A percentile compares a stretch with the other conserved stretches of the same genome.
phyloP scores from a whole-genome alignment of 2,329 filamentous ascomycete genomes.

The Clonostachys byssicola region DNA sequence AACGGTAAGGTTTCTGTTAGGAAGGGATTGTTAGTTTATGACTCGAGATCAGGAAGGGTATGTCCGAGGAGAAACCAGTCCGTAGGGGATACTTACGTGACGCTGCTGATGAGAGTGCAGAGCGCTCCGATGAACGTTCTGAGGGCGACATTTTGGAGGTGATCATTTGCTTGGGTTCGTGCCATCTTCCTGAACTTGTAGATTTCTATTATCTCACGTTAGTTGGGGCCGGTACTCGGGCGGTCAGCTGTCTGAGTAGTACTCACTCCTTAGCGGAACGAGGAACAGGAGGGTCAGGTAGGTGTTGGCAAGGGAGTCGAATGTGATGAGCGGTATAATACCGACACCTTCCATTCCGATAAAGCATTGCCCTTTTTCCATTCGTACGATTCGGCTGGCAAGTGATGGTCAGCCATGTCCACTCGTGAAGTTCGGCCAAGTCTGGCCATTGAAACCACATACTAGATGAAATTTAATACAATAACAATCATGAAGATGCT shows the following conservation, averaged over 20 bases:
- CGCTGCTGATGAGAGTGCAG: constrained; percentile 52
- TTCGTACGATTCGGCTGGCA: constrained; percentile 50
- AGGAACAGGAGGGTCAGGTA: constrained; percentile 62
- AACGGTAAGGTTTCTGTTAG: constrained; percentile 50
- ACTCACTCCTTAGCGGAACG: constrained; percentile 50
- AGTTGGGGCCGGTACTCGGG: neutral
- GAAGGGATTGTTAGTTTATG: neutral
- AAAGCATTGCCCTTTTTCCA: constrained; percentile 51
- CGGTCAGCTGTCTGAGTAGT: neutral
- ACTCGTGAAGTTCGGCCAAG: neutral
- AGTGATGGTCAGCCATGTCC: neutral
- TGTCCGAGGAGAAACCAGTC: neutral
- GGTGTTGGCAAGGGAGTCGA: constrained; percentile 58
- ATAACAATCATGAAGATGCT: constrained; percentile 41
- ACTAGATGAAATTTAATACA: constrained; percentile 58
- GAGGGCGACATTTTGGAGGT: constrained; percentile 46
- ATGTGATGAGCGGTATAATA: constrained; percentile 57
- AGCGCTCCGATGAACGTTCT: constrained; percentile 57
- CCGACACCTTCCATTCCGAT: constrained; percentile 57
- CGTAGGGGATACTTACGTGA: constrained; percentile 36
- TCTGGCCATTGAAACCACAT: constrained; percentile 14
- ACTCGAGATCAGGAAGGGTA: neutral
- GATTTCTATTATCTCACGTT: constrained; percentile 30
- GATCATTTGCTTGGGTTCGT: constrained; percentile 30
- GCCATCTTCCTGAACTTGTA: constrained; percentile 47